Evolutionary conservation across 164 flowering plant species (phyloP).

Genomic region (Vitis riparia): DNA sequence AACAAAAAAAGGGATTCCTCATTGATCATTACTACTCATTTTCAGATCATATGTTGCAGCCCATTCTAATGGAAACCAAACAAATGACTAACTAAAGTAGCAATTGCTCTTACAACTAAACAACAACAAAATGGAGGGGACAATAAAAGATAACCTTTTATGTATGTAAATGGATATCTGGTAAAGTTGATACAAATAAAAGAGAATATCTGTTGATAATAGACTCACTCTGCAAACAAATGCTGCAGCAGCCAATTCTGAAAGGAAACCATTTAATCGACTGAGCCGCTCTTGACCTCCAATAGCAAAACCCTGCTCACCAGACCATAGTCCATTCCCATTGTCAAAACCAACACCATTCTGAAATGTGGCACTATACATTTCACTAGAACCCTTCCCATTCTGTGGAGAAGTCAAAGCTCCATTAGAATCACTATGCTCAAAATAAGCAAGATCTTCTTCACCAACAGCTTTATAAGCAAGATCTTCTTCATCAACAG

Average conservation of each 20-base stretch:
- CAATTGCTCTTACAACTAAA: too few relatives aligned
- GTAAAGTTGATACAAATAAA: too few relatives aligned
- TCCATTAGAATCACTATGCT: constrained; percentile 28
- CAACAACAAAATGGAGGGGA: too few relatives aligned
- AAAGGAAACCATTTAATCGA: constrained; percentile 77
- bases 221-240: constrained; percentile 90
- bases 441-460: constrained; percentile 37
- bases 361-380: constrained; percentile 54
- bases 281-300: constrained; percentile 89
- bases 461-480: constrained; percentile 63
- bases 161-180: too few relatives aligned
- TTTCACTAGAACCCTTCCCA: constrained; percentile 33
- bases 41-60: too few relatives aligned
- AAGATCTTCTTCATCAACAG: constrained; percentile 61
- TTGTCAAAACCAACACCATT: constrained; percentile 96
- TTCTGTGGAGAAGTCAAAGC: constrained; percentile 23
- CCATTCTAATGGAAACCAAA: too few relatives aligned
- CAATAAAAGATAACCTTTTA: too few relatives aligned
- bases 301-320: constrained; percentile 94
- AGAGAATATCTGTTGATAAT: neutral
- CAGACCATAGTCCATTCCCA: constrained; percentile 83
- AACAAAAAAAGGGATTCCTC: too few relatives aligned
- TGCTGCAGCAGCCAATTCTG: constrained; percentile 97
- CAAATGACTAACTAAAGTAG: too few relatives aligned
- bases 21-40: too few relatives aligned